Conservation (phyloP, 345 rosid species). For the Salix caprea region DNA sequence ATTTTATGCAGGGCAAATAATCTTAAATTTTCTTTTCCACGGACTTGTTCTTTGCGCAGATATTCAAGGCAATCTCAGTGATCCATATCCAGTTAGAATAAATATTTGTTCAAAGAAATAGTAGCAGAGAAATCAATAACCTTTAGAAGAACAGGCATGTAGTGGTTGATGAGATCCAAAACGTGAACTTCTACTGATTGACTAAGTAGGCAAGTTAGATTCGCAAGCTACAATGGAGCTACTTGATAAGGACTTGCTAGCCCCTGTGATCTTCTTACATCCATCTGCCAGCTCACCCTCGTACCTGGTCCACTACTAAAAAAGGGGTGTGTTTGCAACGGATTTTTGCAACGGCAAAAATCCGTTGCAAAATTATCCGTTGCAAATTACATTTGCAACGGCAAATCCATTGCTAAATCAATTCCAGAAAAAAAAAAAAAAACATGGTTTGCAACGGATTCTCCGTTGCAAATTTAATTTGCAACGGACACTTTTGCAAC, state of each 20-base stretch:
- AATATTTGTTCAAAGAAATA: neutral
- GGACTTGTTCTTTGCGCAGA: neutral
- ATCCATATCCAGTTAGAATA: no score
- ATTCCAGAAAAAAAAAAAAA: no score
- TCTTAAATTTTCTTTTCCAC: no score
- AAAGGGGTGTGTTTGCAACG: no score
- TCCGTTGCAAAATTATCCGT: no score
- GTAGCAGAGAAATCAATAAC: slow-evolving; percentile 1
- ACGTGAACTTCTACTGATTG: neutral
- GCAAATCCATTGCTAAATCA: no score
- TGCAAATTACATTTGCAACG: no score
- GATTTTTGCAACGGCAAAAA: no score
- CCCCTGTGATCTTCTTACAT: neutral
- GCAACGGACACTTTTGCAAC: no score
- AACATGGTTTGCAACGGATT: no score
- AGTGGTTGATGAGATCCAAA: neutral
- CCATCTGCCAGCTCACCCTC: slow-evolving; percentile 3
- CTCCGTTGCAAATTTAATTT: no score
- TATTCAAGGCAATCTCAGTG: neutral
- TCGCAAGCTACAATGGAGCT: neutral
- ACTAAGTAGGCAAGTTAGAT: slow-evolving; percentile 7
- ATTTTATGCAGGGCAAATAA: neutral
- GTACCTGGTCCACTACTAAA: no score
- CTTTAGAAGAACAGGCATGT: slow-evolving; percentile 9
- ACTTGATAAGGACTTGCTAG: neutral